Evolutionary conservation across 2,329 filamentous ascomycete species (phyloP).

Genomic region (Aspergillus terreus): DNA sequence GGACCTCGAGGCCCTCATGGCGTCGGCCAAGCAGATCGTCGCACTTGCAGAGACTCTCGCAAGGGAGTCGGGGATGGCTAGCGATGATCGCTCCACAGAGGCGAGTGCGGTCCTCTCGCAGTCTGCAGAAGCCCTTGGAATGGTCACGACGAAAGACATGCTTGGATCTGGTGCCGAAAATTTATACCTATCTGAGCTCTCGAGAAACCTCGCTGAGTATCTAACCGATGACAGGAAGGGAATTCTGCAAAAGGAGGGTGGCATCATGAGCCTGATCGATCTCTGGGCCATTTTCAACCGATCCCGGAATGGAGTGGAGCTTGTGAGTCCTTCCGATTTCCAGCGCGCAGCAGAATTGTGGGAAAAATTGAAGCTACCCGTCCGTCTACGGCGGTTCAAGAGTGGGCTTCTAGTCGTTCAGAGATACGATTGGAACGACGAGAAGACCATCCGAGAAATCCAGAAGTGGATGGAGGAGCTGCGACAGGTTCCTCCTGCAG

Average conservation of each 20-base stretch:
- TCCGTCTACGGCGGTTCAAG: slow-evolving; percentile 83
- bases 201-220: slow-evolving; percentile 82
- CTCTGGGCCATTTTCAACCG: slow-evolving; percentile 95
- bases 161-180: slow-evolving; percentile 76
- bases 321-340: slow-evolving; percentile 88
- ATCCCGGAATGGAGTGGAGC: slow-evolving; percentile 85
- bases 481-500: slow-evolving; percentile 61
- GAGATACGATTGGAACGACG: slow-evolving; percentile 80
- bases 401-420: slow-evolving; percentile 95
- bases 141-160: slow-evolving; percentile 94
- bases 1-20: slow-evolving; percentile 94
- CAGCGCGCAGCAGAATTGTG: slow-evolving; percentile 84
- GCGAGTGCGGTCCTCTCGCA: slow-evolving; percentile 73
- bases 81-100: slow-evolving; percentile 61
- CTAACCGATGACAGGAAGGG: slow-evolving; percentile 79
- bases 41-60: slow-evolving; percentile 87
- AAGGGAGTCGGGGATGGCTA: slow-evolving; percentile 58
- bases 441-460: slow-evolving; percentile 76
- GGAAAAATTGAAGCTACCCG: slow-evolving; percentile 80
- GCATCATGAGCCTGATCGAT: slow-evolving; percentile 85
- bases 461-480: slow-evolving; percentile 73
- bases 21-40: slow-evolving; percentile 92
- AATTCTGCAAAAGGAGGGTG: slow-evolving; percentile 73
- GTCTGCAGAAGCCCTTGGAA: slow-evolving; percentile 76
- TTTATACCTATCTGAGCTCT: slow-evolving; percentile 83